These are phyloP conservation scores for Erodium trifolium DNA, from an alignment of 441 rosid species.

Conservation along the genomic window DNA sequence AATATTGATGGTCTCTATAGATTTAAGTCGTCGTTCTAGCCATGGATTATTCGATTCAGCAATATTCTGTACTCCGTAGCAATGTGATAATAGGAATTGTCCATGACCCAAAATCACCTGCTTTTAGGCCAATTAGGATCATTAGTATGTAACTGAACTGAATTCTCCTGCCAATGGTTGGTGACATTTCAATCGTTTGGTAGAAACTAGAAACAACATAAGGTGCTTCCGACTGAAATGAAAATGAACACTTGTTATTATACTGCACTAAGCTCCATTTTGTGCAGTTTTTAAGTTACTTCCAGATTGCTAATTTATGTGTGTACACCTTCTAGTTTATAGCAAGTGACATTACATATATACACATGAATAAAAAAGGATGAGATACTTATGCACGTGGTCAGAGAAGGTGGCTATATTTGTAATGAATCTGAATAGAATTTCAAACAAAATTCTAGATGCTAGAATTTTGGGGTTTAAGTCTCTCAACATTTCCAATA, in stretches of 20 bases:
- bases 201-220: no score
- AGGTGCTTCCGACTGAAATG: background rate
- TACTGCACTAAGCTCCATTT: background rate
- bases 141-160: background rate
- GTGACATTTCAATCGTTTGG: background rate
- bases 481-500: background rate
- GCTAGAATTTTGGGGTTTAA: background rate
- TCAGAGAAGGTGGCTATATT: background rate
- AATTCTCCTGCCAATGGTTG: background rate
- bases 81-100: no score
- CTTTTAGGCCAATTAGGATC: background rate
- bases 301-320: background rate
- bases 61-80: no score
- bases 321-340: background rate
- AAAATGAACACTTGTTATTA: background rate
- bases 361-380: background rate
- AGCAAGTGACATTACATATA: background rate
- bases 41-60: no score
- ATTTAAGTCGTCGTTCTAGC: no score
- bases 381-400: background rate
- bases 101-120: background rate
- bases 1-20: no score
- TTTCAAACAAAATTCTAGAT: background rate
- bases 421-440: background rate
- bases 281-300: background rate